Percentiles rank a stretch among this genome's conserved stretches.
These are phyloP conservation scores for Glaciozyma antarctica DNA, from an alignment of 768 basidiomycete species.

Conservation along the genomic window DNA sequence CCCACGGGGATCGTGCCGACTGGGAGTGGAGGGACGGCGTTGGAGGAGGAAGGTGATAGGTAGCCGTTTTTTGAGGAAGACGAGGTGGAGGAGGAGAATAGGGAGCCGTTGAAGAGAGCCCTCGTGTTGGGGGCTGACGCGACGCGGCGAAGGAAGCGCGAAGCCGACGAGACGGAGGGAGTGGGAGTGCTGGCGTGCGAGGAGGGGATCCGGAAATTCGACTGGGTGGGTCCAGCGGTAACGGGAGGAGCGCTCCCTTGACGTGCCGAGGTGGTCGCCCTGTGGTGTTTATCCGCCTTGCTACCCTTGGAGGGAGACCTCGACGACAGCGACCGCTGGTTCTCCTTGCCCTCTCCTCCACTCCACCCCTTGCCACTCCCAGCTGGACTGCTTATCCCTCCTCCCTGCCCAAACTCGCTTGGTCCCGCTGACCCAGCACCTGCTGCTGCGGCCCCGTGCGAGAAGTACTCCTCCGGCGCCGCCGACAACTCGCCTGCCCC, in stretches of 20 bases:
- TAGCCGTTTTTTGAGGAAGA: conserved; percentile 40
- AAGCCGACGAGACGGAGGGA: background rate
- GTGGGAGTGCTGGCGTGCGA: background rate
- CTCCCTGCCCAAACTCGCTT: too few relatives aligned
- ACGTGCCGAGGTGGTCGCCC: background rate
- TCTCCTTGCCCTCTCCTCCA: background rate
- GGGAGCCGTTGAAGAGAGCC: conserved; percentile 54
- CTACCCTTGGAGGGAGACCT: background rate
- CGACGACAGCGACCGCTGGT: background rate
- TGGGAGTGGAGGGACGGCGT: conserved; percentile 22
- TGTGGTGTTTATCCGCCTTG: background rate
- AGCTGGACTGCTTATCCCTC: background rate
- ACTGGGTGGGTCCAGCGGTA: conserved; percentile 9
- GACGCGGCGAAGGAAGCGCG: conserved; percentile 82
- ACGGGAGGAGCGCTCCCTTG: background rate
- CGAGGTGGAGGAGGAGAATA: conserved; percentile 21
- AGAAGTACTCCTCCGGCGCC: too few relatives aligned
- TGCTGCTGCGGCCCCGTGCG: too few relatives aligned
- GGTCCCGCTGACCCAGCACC: too few relatives aligned
- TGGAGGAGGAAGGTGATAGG: conserved; percentile 15
- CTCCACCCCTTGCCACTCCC: background rate
- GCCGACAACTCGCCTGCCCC: too few relatives aligned
- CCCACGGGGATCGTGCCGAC: conserved; percentile 32
- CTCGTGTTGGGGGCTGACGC: conserved; percentile 96
- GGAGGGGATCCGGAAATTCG: conserved; percentile 1